Percentiles rank a stretch among this genome's conserved stretches.
Evolutionary conservation across 108 stramenopile genomes (phyloP).

Genomic region (Chaetoceros tenuissimus): DNA sequence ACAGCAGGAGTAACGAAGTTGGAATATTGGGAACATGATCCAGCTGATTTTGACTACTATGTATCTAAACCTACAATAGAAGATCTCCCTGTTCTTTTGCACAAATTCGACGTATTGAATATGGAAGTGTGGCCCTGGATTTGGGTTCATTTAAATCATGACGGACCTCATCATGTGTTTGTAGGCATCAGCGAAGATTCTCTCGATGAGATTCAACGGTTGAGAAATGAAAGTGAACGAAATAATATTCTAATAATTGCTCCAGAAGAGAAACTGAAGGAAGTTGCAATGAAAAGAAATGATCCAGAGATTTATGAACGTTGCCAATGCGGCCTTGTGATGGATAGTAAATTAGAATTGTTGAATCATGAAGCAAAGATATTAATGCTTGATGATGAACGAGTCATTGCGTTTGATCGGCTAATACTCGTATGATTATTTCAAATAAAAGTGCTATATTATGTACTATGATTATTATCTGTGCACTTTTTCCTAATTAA

Average conservation of each 20-base stretch:
- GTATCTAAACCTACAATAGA: too few species aligned
- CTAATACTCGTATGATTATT: too few species aligned
- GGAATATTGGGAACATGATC: too few species aligned
- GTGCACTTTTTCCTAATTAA: too few species aligned
- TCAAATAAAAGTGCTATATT: too few species aligned
- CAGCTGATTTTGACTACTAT: too few species aligned
- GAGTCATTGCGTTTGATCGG: constrained; percentile 12
- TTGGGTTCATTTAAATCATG: constrained; percentile 8
- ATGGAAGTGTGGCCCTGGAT: constrained; percentile 16
- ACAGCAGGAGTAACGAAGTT: too few species aligned
- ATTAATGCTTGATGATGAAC: constrained; percentile 10
- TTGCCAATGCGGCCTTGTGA: constrained; percentile 6
- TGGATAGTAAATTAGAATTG: constrained; percentile 4
- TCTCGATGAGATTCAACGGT: constrained; percentile 1
- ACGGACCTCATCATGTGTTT: constrained; percentile 11
- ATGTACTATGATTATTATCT: too few species aligned
- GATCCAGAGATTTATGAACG: constrained; percentile 4
- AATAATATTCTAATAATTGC: constrained; percentile 10
- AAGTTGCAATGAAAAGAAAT: background rate
- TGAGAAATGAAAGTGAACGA: background rate
- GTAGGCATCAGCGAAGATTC: constrained; percentile 1
- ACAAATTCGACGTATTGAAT: too few species aligned
- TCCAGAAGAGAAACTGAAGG: background rate
- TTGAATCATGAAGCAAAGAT: constrained; percentile 5
- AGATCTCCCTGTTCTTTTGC: too few species aligned